These are phyloP conservation scores for Eimeria maxima DNA, from an alignment of 169 alveolate species.

Conservation along the genomic window DNA sequence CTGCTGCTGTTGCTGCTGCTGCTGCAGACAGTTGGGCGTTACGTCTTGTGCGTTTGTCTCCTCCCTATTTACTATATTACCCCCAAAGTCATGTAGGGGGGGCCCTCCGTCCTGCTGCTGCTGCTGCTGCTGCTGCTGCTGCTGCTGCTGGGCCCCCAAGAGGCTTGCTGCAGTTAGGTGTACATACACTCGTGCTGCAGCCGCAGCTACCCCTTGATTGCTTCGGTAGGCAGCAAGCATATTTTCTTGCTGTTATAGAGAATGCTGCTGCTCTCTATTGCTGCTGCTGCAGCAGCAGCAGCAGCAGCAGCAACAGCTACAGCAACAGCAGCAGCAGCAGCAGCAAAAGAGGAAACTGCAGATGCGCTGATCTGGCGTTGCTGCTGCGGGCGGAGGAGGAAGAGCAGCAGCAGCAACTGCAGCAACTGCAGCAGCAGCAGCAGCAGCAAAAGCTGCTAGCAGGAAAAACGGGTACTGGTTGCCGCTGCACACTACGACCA, in stretches of 20 bases:
- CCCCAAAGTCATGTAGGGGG: too few relatives aligned
- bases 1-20: conserved; percentile 37
- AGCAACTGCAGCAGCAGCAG: not conserved
- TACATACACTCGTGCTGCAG: not conserved
- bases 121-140: conserved; percentile 7
- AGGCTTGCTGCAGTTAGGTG: not conserved
- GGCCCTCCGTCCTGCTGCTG: not conserved
- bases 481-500: not conserved
- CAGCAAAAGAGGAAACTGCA: conserved; percentile 2
- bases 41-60: not conserved
- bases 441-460: not conserved
- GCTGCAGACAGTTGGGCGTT: conserved; percentile 17
- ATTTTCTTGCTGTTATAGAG: not conserved
- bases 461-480: not conserved
- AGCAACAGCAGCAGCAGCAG: not conserved
- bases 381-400: not conserved
- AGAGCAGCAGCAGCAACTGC: not conserved
- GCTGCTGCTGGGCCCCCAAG: not conserved
- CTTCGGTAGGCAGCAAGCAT: not conserved
- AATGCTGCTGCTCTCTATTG: not conserved
- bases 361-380: not conserved
- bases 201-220: not conserved
- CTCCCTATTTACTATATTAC: not conserved
- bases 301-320: conserved; percentile 3
- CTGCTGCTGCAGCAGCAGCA: conserved; percentile 22